Evolutionary conservation across 2,329 filamentous ascomycete genomes (phyloP).

Genomic region (Aquanectria penicillioides): DNA sequence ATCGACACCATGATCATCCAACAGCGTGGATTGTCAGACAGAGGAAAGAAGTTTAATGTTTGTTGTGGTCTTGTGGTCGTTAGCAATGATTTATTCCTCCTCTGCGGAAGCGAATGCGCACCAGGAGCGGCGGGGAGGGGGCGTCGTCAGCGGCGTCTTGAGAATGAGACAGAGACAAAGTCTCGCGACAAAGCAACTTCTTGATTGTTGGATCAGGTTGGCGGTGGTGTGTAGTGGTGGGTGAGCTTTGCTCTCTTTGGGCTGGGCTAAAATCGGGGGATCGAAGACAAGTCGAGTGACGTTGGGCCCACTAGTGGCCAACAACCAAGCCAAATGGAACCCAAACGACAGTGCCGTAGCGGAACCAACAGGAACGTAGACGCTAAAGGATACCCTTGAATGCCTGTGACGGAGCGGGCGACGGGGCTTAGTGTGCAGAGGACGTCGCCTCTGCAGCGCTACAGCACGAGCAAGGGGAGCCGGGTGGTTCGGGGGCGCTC

Average conservation of each 20-base stretch:
- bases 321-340: constrained; percentile 6
- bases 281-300: constrained; percentile 21
- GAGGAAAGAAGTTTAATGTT: constrained; percentile 4
- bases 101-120: not conserved
- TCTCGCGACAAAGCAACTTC: constrained; percentile 5
- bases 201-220: constrained; percentile 9
- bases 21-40: not conserved
- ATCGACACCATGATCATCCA: constrained; percentile 17
- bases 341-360: not conserved
- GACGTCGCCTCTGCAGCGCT: constrained; percentile 8
- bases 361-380: constrained; percentile 5
- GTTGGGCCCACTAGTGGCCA: constrained; percentile 21
- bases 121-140: constrained; percentile 2
- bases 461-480: constrained; percentile 15
- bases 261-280: constrained; percentile 15
- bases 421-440: constrained; percentile 5
- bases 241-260: constrained; percentile 18
- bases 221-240: constrained; percentile 21
- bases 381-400: constrained; percentile 13
- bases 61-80: constrained; percentile 6
- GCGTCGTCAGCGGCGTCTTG: constrained; percentile 4
- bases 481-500: constrained; percentile 15
- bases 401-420: not conserved
- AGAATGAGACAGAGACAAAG: constrained; percentile 24
- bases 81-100: not conserved